phyloP scores from a whole-genome alignment of 768 basidiomycete species.

The Kwoniella sp. region DNA sequence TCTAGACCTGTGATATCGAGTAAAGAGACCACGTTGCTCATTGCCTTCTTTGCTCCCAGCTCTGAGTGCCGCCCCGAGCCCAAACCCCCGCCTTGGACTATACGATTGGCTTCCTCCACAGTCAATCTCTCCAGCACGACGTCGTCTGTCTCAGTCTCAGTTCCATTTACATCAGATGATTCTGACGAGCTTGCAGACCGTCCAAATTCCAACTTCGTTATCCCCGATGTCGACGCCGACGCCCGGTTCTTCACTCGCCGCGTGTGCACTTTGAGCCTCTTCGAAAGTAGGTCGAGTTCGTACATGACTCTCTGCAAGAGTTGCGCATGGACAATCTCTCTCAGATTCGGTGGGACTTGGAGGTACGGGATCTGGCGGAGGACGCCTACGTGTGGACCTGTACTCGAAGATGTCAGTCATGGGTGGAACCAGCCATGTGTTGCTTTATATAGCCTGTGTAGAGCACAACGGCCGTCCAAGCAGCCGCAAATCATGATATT shows the following conservation, averaged over 20 bases:
- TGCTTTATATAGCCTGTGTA: too few species aligned
- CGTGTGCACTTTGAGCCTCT: background rate
- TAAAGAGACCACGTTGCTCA: conserved; percentile 6
- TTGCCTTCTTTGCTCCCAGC: background rate
- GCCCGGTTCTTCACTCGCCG: background rate
- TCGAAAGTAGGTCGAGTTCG: conserved; percentile 10
- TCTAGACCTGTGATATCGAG: conserved; percentile 11
- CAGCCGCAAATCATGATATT: background rate
- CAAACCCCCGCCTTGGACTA: background rate
- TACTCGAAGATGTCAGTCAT: too few species aligned
- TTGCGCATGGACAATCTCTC: conserved; percentile 12
- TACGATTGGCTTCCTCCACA: background rate
- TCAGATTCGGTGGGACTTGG: conserved; percentile 13
- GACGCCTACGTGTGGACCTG: conserved; percentile 18
- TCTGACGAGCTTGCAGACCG: too few species aligned
- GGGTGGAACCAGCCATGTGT: background rate
- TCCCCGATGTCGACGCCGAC: too few species aligned
- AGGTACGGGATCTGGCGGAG: conserved; percentile 13
- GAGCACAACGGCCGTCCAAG: too few species aligned
- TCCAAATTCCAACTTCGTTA: background rate
- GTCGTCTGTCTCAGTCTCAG: background rate
- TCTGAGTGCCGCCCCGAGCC: background rate
- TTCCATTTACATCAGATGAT: too few species aligned
- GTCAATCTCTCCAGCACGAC: conserved; percentile 8
- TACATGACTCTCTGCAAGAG: conserved; percentile 4